Evolutionary conservation across 139 green algal species (phyloP), one percentile per base, ranked within the genome.

Genomic region (Volvox reticuliferus): DNA sequence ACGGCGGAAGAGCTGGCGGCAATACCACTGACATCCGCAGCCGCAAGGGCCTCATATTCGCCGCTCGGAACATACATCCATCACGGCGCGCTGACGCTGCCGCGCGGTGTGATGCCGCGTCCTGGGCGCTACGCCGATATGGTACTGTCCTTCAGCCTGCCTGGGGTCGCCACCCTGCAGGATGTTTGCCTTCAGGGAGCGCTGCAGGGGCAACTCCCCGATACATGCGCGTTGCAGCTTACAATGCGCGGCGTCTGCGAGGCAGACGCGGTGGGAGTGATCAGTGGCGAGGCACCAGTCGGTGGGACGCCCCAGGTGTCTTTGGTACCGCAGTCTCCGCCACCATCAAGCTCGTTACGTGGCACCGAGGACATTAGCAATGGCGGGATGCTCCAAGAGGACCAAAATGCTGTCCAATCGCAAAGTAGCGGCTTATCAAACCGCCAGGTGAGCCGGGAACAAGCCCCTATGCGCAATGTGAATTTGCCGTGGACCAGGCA

Each of bases 161-260:
- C 61, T 0, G 75, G 33, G 28, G 28, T 50, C 18, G 22, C 71
- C 20, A 44, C 82, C 2, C 19, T 92, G 22, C 36, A 37, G 14
- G 89, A 92, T 35, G 3, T 89, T 0, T 92, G 89, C 82, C 33
- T 35, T 19, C 73, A 86, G 62, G 61, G 61, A 36, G 75, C 63
- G 82, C 61, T 81, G 75, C 0, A 73, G 3, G 73, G 62, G 2
- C 89, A 92, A 63, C 26, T 79, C 35, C 62, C 82, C 0, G 62
- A 92, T 61, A 87, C 82, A 0, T 92, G 89, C 62, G 82, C 78
- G 0, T 0, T 92, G 2, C 80, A 92, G 89, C 32, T 92, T 1
- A 36, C 89, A 3, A 32, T 71, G 0, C 50, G 55, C 6, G 44
- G 35, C 28, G 69, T n/a, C 26, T 89, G 85, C 69, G 68, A 76